Conservation (phyloP, 192 early-diverging fungal genomes). For the Phycomyces blakesleeanus region DNA sequence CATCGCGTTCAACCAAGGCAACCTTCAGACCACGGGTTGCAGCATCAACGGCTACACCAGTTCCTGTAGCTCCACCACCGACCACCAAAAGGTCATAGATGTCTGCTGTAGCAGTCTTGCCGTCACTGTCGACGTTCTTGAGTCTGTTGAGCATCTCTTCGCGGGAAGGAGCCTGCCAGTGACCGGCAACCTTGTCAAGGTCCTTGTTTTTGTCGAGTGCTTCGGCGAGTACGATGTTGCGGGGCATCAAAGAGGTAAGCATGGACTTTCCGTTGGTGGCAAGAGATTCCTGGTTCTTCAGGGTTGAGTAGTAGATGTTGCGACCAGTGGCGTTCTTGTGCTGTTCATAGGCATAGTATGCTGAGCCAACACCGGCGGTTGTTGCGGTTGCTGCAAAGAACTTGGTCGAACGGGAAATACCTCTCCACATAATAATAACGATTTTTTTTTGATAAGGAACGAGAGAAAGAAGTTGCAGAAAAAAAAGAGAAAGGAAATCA, state of each 20-base stretch:
- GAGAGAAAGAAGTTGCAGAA: background rate
- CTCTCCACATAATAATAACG: conserved; percentile 30
- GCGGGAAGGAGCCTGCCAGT: conserved; percentile 74
- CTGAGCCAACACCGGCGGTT: conserved; percentile 14
- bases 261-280: background rate
- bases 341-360: conserved; percentile 12
- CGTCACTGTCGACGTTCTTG: conserved; percentile 47
- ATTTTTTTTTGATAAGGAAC: conserved; percentile 3
- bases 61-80: conserved; percentile 94
- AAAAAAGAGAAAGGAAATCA: background rate
- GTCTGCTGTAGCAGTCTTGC: conserved; percentile 29
- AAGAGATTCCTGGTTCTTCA: conserved; percentile 9
- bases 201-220: conserved; percentile 9
- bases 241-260: conserved; percentile 5
- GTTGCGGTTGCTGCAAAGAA: conserved; percentile 15
- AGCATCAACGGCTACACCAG: conserved; percentile 89
- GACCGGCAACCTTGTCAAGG: conserved; percentile 51
- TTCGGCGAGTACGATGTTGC: conserved; percentile 18
- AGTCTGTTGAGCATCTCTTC: conserved; percentile 68
- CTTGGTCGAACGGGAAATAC: conserved; percentile 28
- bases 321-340: conserved; percentile 1
- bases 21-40: conserved; percentile 88
- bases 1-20: conserved; percentile 93
- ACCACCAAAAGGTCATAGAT: conserved; percentile 86
- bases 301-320: conserved; percentile 1